A percentile compares a stretch with the other conserved stretches of the same genome.
Conservation (phyloP, 2,329 filamentous ascomycete species). For the Xylariaceae sp. region DNA sequence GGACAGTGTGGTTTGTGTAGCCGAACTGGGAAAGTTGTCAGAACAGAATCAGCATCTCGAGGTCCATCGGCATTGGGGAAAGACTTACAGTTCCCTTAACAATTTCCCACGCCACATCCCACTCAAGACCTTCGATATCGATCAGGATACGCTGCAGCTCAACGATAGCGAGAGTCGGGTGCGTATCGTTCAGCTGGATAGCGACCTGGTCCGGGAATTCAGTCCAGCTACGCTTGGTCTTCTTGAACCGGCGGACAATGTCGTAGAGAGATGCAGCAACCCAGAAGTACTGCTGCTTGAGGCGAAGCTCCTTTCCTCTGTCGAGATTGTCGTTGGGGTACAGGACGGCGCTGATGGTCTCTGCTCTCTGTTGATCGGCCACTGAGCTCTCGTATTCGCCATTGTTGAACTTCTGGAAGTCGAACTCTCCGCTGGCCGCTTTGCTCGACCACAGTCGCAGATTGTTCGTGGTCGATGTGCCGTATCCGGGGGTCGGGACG, state of each 20-base stretch:
- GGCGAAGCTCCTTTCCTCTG: conserved; percentile 87
- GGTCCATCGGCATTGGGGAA: background rate
- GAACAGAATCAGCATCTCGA: conserved; percentile 6
- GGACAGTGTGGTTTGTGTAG: conserved; percentile 97
- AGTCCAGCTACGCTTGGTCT: conserved; percentile 82
- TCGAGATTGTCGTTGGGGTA: conserved; percentile 98
- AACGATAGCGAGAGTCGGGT: conserved; percentile 92
- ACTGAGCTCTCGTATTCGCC: conserved; percentile 98
- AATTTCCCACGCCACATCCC: conserved; percentile 87
- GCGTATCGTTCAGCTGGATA: conserved; percentile 97
- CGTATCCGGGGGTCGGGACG: conserved; percentile 84
- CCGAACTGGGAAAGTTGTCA: conserved; percentile 56
- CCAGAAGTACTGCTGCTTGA: conserved; percentile 99
- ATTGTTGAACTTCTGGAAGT: conserved; percentile 99
- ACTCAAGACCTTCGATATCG: conserved; percentile 84
- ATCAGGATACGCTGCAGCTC: conserved; percentile 90
- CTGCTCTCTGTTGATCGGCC: conserved; percentile 95
- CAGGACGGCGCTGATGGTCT: conserved; percentile 94
- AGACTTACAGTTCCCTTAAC: conserved; percentile 59
- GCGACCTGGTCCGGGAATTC: conserved; percentile 93
- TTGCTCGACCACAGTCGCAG: conserved; percentile 96
- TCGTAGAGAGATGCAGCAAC: conserved; percentile 94
- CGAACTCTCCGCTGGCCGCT: conserved; percentile 92
- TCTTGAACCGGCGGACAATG: conserved; percentile 97
- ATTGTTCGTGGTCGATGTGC: conserved; percentile 90